Percentiles rank a stretch among this genome's conserved stretches.
phyloP scores from a whole-genome alignment of 352 stramenopile species.

The Blastocystis sp. region DNA sequence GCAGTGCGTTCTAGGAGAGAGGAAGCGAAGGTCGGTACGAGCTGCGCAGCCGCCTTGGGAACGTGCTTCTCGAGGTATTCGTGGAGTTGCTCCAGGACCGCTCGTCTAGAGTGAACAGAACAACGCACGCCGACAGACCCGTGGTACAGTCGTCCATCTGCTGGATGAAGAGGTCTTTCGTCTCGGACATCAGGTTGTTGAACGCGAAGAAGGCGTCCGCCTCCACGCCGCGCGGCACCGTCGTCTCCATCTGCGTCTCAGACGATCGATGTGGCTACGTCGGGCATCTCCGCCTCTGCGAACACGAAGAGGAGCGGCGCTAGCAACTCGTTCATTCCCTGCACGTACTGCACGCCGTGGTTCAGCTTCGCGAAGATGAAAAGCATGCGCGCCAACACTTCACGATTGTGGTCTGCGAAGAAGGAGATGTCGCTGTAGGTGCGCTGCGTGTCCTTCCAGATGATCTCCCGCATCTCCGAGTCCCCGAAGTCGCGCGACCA shows the following conservation, averaged over 20 bases:
- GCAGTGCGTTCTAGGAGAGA: conserved; percentile 53
- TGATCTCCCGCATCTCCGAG: conserved; percentile 66
- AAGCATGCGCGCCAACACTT: conserved; percentile 67
- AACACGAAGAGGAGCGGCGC: conserved; percentile 70
- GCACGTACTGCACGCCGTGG: conserved; percentile 70
- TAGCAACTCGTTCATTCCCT: conserved; percentile 77
- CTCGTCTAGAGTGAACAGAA: conserved; percentile 31
- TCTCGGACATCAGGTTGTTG: conserved; percentile 68
- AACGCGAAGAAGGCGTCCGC: conserved; percentile 73
- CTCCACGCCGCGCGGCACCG: conserved; percentile 59
- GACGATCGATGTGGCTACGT: not conserved
- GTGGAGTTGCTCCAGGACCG: conserved; percentile 63
- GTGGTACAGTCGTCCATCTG: conserved; percentile 54
- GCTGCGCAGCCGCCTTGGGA: not conserved
- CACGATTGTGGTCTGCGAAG: conserved; percentile 66
- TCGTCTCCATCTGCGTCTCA: conserved; percentile 54
- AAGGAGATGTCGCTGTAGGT: conserved; percentile 70
- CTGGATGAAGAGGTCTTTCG: conserved; percentile 68
- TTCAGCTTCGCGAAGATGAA: conserved; percentile 74
- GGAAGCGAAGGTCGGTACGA: not conserved
- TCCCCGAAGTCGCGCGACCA: conserved; percentile 54
- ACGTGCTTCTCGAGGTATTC: conserved; percentile 56
- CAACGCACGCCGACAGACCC: not conserved
- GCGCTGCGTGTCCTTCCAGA: conserved; percentile 71
- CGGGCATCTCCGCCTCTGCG: conserved; percentile 55